These are phyloP conservation scores for Pyrenophora seminiperda DNA, from an alignment of 2,329 filamentous ascomycete species.

Conservation along the genomic window DNA sequence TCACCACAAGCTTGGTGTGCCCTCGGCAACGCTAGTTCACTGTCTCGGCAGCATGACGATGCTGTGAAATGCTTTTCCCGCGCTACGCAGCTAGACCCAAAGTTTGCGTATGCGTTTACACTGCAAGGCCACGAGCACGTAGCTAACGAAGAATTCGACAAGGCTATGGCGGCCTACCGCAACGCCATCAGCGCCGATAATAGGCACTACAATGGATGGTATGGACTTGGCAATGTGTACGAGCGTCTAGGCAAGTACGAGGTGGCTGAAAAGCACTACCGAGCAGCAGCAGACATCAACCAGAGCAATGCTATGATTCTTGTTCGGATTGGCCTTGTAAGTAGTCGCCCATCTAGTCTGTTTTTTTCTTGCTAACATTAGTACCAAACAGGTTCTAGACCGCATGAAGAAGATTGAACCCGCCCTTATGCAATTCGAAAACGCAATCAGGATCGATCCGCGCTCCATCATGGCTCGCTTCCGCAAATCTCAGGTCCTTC, in stretches of 20 bases:
- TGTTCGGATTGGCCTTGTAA: conserved; percentile 86
- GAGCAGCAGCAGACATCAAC: conserved; percentile 85
- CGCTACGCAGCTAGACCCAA: conserved; percentile 85
- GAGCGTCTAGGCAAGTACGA: conserved; percentile 90
- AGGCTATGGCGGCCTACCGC: conserved; percentile 85
- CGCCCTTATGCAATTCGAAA: conserved; percentile 80
- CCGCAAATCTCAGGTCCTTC: conserved; percentile 86
- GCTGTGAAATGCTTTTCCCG: conserved; percentile 93
- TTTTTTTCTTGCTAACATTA: background rate
- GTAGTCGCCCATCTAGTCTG: conserved; percentile 17
- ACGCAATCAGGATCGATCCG: conserved; percentile 81
- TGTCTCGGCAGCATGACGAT: conserved; percentile 91
- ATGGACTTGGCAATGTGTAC: conserved; percentile 80
- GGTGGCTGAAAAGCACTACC: conserved; percentile 89
- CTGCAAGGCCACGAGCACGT: conserved; percentile 96
- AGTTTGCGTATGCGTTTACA: conserved; percentile 94
- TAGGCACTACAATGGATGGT: conserved; percentile 98
- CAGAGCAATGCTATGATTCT: conserved; percentile 91
- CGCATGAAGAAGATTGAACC: conserved; percentile 81
- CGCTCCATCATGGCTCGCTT: conserved; percentile 82
- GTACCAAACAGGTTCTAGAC: conserved; percentile 63
- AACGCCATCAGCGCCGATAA: conserved; percentile 83
- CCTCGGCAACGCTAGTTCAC: conserved; percentile 90
- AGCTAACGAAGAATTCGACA: conserved; percentile 95
- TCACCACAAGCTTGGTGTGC: conserved; percentile 97